Evolutionary conservation across 768 basidiomycete species (phyloP), one percentile per base, ranked within the genome.

Genomic region (Leccinum subtestaceum): DNA sequence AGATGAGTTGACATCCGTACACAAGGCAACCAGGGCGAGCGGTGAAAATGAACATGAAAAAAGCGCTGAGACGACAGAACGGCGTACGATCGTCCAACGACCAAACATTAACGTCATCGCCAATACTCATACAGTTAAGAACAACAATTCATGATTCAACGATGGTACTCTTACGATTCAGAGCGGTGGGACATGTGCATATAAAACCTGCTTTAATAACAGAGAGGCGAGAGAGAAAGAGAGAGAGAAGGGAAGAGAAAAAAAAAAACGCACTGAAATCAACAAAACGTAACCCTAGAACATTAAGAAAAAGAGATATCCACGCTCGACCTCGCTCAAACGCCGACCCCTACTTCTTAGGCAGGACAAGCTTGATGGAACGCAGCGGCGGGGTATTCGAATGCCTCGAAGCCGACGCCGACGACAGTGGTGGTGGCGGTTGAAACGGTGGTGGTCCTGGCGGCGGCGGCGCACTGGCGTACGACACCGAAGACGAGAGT

Each of bases 311-410:
- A 53, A 43, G 21, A 36, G 29, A 56, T 21, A 27, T 45, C 38
- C 46, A 25, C 43, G 31, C 21, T 27, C 23, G 38, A 19, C 23
- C 12, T 13, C 32, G 19, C n/a, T 23, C 40, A 29, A 23, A 48
- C 43, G 21, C 32, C 13, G 8, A 32, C 13, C 21, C 59, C 63
- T 73, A 73, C 54, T 73, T 70, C 65, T 72, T 74, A 54, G 70
- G 43, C 21, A 70, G 45, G 13, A 72, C 68, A 13, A 70, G 70
- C 53, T 74, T 74, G 45, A 74, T 51, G 34, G 72, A 61, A 8
- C 67, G 74, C 56, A 56, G 9, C 23, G 73, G 70, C 17, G 71
- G 70, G 56, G 73, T 71, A 61, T 73, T 63, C 17, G 69, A 68
- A 27, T 59, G 67, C 13, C 59, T 27, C 0, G 60, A 58, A 9